Evolutionary conservation across 2,329 filamentous ascomycete genomes (phyloP).

Genomic region (Phialophora macrospora): DNA sequence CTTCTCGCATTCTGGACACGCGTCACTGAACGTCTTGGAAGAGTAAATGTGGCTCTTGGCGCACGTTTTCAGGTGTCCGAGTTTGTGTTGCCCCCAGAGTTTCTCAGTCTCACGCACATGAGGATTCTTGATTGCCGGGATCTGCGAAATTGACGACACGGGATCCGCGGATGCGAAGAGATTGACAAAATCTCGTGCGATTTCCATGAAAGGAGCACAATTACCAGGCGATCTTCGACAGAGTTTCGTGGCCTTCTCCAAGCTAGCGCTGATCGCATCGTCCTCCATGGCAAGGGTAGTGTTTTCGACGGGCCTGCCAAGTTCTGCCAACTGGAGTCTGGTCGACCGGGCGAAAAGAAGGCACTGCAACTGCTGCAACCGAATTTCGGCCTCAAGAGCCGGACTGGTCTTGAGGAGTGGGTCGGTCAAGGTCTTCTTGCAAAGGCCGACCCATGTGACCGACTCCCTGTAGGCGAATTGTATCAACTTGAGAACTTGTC

Average conservation of each 20-base stretch:
- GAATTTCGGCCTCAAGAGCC: constrained; percentile 39
- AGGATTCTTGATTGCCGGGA: constrained; percentile 24
- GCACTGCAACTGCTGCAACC: constrained; percentile 38
- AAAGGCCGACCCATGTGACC: constrained; percentile 22
- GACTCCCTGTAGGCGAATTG: constrained; percentile 32
- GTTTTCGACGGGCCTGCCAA: neutral
- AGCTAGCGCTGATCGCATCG: constrained; percentile 2
- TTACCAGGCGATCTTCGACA: neutral
- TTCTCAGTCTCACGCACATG: constrained; percentile 25
- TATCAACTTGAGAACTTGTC: constrained; percentile 35
- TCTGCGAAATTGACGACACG: neutral
- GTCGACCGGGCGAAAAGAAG: constrained; percentile 27
- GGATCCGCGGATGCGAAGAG: neutral
- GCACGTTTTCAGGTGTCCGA: constrained; percentile 27
- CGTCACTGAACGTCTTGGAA: constrained; percentile 27
- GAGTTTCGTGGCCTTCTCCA: constrained; percentile 5
- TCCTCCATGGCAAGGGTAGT: neutral
- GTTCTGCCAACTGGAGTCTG: neutral
- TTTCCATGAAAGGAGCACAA: constrained; percentile 3
- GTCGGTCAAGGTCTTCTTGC: constrained; percentile 29
- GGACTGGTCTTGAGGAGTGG: constrained; percentile 27
- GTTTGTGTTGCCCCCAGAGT: constrained; percentile 27
- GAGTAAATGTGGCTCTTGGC: constrained; percentile 32
- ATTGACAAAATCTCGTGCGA: constrained; percentile 7
- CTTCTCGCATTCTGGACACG: constrained; percentile 37